A percentile compares a stretch with the other conserved stretches of the same genome.
These are phyloP conservation scores for Jaltomata sinuosa DNA, from an alignment of 257 asterid species.

Conservation along the genomic window DNA sequence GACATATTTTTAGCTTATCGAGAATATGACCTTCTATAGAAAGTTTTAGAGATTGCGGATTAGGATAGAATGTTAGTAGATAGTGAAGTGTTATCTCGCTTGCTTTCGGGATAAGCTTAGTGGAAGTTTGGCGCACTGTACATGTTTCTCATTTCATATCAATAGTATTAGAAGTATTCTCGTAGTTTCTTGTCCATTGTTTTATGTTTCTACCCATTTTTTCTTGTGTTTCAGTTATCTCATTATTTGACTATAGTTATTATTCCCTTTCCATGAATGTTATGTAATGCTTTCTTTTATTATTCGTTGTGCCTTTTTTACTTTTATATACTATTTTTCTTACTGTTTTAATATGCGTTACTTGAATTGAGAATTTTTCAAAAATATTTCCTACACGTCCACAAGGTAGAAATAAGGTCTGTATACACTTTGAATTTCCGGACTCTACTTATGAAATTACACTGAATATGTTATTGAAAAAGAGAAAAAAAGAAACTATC, in stretches of 20 bases:
- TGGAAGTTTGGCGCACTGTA: too few relatives aligned
- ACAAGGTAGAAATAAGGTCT: too few relatives aligned
- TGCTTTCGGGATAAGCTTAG: neutral
- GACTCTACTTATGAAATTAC: neutral
- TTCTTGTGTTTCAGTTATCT: too few relatives aligned
- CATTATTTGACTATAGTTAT: neutral
- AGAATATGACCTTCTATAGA: too few relatives aligned
- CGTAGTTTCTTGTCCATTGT: too few relatives aligned
- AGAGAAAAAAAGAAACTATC: neutral
- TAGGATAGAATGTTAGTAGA: neutral
- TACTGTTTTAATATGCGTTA: neutral
- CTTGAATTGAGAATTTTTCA: neutral
- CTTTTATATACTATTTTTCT: neutral
- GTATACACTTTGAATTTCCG: too few relatives aligned
- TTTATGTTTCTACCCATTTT: too few relatives aligned
- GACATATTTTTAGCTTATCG: rapidly evolving
- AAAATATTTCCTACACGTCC: too few relatives aligned
- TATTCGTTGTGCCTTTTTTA: neutral
- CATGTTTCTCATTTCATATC: neutral
- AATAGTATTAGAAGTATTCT: too few relatives aligned
- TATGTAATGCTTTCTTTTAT: too few relatives aligned
- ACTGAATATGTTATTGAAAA: too few relatives aligned
- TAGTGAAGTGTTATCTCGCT: neutral
- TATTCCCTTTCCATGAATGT: too few relatives aligned
- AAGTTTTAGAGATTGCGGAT: neutral